Base-by-base conservation (phyloP, 371 early-diverging fungal species). In the Lichtheimia ornata region DNA sequence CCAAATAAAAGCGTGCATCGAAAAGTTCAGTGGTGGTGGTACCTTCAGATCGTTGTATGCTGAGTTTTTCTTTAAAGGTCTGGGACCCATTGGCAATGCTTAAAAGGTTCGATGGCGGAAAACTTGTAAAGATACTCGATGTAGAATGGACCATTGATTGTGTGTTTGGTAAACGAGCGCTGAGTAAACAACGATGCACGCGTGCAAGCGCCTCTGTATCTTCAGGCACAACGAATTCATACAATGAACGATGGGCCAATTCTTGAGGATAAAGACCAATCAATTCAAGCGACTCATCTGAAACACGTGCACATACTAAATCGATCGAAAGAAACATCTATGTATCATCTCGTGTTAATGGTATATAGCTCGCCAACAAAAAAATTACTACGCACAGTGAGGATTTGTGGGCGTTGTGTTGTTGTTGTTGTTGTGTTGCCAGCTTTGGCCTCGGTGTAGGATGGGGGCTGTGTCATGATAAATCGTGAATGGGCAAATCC, bases 221-320 rank as follows among this genome's bases (percentile, higher is more conserved):
- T 30, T 73, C 73, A 14, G 66, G 62, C 4, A 71, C 77, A 41
- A 88, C 59, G 49, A 84, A 83, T 5, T 83, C 79, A 56, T 81
- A 81, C 18, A 88, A 60, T 3, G 88, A 78, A 35, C 80, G 78
- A 71, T 85, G 79, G 1, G 83, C 74, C 7, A 88, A 70, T 58
- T 86, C 83, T 55, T 79, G 81, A 0, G 88, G 84, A 47, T 83
- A 81, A 49, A 82, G 81, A 2, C 84, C 86, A 79, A 85, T 79
- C 14, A 76, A 60, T 13, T 72, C 77, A 28, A 76, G 73, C 0
- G 76, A 76, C 54, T 84, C 84, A 58, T 83, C 82, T 4, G 86
- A 84, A 47, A 76, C 83, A 27, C 81, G 73, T 11, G 85, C 85
- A 62, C 85, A 86, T 44, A 79, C 71, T 40, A 84, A 58, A 20